Base-by-base conservation (phyloP, 208 protist genomes). In the Leishmania guyanensis region DNA sequence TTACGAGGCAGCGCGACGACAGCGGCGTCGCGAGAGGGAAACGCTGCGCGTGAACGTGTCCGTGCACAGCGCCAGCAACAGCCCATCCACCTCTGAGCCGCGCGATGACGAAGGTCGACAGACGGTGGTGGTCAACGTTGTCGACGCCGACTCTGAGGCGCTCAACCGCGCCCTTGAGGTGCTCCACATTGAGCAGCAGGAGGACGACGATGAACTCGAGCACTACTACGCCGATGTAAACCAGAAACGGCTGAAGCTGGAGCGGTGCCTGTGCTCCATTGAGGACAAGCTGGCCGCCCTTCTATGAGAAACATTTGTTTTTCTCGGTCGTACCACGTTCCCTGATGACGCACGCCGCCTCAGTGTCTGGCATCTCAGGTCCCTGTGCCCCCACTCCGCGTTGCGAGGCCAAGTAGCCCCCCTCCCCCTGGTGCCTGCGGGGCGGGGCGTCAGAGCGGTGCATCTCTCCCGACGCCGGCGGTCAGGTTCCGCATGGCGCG, bases 141-240 rank as follows among this genome's bases (percentile, higher is more conserved):
- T 48, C 72, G 60, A 65, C 60, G 60, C 33, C 22, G 75, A 56
- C 1, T 29, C 51, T n/a, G 75, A 66, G 60, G 51, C 75, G 9
- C 75, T 85, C 22, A 73, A 85, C 62, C 39, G 75, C 29, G 72
- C 69, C 29, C 71, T 85, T 5, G 81, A 85, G 81, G 29, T 62
- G 36, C 75, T 85, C 58, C 81, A 85, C 70, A 65, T 85, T 65
- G 81, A 62, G 43, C 81, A 85, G 71, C 77, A 85, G 51, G 81
- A 81, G 33, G 81, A 85, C 62, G 77, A 85, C 54, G 77, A 81
- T 64, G 53, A 71, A 16, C 81, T 85, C 29, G 69, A 72, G 62
- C 76, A 62, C 60, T 85, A 81, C 64, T 85, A 85, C 62, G 62
- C 69, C 0, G 64, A 85, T 43, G 81, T 85, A 56, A 85, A 85